Percentiles rank a stretch among this genome's conserved stretches.
phyloP scores from a whole-genome alignment of 768 basidiomycete genomes.

The Russula sp. region DNA sequence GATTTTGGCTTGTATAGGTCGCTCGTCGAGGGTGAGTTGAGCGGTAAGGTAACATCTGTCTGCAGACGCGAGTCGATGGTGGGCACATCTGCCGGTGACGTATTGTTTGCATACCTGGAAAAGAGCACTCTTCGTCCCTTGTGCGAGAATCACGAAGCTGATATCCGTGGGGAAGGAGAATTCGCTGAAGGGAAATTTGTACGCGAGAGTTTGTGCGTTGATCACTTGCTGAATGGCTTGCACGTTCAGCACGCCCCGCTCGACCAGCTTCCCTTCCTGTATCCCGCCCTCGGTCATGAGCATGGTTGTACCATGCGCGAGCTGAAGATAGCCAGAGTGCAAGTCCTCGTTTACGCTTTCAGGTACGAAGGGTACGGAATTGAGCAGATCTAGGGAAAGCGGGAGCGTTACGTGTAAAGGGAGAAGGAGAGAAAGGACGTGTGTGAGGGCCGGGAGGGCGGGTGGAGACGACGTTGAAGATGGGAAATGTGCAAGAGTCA shows the following conservation, averaged over 20 bases:
- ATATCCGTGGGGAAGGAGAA: slow-evolving; percentile 72
- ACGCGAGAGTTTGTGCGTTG: slow-evolving; percentile 58
- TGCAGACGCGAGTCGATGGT: slow-evolving; percentile 27
- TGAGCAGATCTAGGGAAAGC: slow-evolving; percentile 57
- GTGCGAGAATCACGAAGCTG: slow-evolving; percentile 53
- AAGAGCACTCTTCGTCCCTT: slow-evolving; percentile 66
- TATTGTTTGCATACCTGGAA: slow-evolving; percentile 47
- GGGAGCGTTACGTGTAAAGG: slow-evolving; percentile 51
- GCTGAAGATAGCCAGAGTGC: slow-evolving; percentile 67
- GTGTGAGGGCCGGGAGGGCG: slow-evolving; percentile 42
- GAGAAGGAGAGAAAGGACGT: slow-evolving; percentile 52
- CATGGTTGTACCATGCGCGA: slow-evolving; percentile 54
- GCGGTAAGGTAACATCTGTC: slow-evolving; percentile 54
- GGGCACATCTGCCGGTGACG: not conserved
- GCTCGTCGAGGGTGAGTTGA: slow-evolving; percentile 31
- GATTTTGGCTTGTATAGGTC: slow-evolving; percentile 46
- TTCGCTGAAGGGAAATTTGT: slow-evolving; percentile 68
- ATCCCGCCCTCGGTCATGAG: slow-evolving; percentile 63
- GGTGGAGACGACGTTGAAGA: slow-evolving; percentile 28
- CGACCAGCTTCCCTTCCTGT: slow-evolving; percentile 58
- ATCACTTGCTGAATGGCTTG: slow-evolving; percentile 59
- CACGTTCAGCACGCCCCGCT: slow-evolving; percentile 60
- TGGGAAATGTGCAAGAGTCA: slow-evolving; percentile 62
- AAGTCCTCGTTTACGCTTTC: slow-evolving; percentile 67
- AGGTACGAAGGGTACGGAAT: slow-evolving; percentile 52